These are phyloP conservation scores for Geotrichum cucujoidarum DNA, from an alignment of 1,139 yeast species.

Conservation along the genomic window DNA sequence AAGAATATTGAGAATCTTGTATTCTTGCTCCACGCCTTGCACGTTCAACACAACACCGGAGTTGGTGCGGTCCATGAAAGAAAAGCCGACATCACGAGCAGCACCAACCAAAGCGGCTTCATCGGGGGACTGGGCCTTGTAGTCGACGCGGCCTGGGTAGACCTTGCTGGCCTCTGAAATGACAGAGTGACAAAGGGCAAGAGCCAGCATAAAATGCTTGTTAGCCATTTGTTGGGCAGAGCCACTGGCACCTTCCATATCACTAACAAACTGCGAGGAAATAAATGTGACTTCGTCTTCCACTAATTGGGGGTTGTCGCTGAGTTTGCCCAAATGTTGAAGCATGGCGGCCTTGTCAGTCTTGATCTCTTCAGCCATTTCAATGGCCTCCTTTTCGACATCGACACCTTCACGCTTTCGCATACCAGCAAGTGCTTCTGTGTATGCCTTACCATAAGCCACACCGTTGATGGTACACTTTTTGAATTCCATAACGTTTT, in stretches of 20 bases:
- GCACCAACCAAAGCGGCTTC: conserved; percentile 92
- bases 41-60: conserved; percentile 62
- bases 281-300: conserved; percentile 68
- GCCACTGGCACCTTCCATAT: conserved; percentile 43
- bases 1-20: conserved; percentile 76
- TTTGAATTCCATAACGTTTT: conserved; percentile 93
- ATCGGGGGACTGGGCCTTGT: conserved; percentile 97
- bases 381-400: conserved; percentile 57
- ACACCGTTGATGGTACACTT: conserved; percentile 85
- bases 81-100: conserved; percentile 87
- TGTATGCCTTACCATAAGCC: conserved; percentile 86
- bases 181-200: conserved; percentile 90
- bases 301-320: conserved; percentile 54
- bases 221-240: conserved; percentile 55
- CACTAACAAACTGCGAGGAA: conserved; percentile 54
- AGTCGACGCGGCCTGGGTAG: conserved; percentile 48
- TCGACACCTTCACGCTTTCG: conserved; percentile 81
- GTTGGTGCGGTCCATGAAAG: conserved; percentile 69
- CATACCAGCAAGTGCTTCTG: conserved; percentile 91
- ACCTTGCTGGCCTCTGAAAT: conserved; percentile 56
- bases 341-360: conserved; percentile 64
- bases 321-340: conserved; percentile 43
- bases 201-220: conserved; percentile 62
- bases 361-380: conserved; percentile 49
- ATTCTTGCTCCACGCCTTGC: conserved; percentile 66